Percentiles rank a stretch among this genome's conserved stretches.
phyloP scores from a whole-genome alignment of 352 stramenopile species.

The Pilasporangium apinafurcum region DNA sequence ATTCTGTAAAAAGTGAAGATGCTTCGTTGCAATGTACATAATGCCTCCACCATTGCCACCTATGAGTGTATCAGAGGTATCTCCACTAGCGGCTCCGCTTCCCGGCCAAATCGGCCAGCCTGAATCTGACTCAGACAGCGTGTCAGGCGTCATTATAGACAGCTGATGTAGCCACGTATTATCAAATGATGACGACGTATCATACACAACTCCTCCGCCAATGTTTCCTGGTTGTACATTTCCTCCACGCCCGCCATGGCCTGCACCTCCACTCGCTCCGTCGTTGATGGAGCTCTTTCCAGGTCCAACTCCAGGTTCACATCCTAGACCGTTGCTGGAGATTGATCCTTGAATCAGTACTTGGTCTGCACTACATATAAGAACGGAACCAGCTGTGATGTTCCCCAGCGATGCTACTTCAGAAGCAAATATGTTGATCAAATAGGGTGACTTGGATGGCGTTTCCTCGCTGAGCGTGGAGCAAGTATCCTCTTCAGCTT shows the following conservation, averaged over 20 bases:
- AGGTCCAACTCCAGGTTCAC: constrained; percentile 36
- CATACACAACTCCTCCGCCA: constrained; percentile 37
- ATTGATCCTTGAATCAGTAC: constrained; percentile 31
- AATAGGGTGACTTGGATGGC: constrained; percentile 18
- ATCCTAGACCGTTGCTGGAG: constrained; percentile 37
- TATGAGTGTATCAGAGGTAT: constrained; percentile 38
- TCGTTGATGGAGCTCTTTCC: constrained; percentile 41
- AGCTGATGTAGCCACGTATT: not conserved
- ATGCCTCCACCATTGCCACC: constrained; percentile 67
- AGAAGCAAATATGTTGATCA: constrained; percentile 38
- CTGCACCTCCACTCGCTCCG: constrained; percentile 54
- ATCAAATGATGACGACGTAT: constrained; percentile 10
- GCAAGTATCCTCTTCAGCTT: constrained; percentile 34
- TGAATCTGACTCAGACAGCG: not conserved
- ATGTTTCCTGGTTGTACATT: constrained; percentile 48
- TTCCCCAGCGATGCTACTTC: constrained; percentile 29
- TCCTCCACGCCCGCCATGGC: constrained; percentile 57
- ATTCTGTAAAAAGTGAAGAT: constrained; percentile 33
- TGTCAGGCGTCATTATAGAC: not conserved
- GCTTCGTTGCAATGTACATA: constrained; percentile 54
- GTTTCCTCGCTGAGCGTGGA: constrained; percentile 11
- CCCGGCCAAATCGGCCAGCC: constrained; percentile 63
- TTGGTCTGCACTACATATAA: constrained; percentile 40
- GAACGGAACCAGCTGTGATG: constrained; percentile 45
- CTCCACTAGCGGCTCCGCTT: constrained; percentile 47